Base-by-base conservation (phyloP, 352 stramenopile genomes). In the Peronospora belbahrii region DNA sequence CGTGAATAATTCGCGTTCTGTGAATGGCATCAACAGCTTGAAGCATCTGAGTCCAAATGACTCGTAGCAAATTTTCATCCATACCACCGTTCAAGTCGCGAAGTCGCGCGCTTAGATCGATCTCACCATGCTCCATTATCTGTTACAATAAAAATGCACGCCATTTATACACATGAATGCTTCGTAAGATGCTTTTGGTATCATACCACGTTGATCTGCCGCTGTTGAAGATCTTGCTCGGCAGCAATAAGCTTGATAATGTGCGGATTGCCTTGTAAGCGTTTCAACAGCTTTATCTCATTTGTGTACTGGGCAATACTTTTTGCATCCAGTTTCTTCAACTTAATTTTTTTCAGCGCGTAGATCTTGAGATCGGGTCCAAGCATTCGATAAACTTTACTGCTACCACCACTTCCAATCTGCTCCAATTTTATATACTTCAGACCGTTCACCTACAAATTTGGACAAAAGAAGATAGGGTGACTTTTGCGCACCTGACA, bases 1-100 rank as follows among this genome's bases (percentile, higher is more conserved):
- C 75, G 31, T 90, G 79, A 57, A 99, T 97, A 48, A 99, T 98
- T 39, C 94, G 70, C 47, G 95, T 77, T 52, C 94, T 78, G 57
- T 99, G 96, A 53, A 99, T 98, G 15, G 88, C 95, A 46, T 98
- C 78, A 1, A 99, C 96, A 14, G 95, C 95, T 65, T 95, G 85
- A 7, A 99, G 80, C 96, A 99, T 99, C 73, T 99, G 96, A 59
- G 97, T 95, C 95, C 95, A 99, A 28, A 95, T 95, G 1, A 98
- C 75, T n/a, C 95, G 78, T 30, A 99, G 69, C 48, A 98, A 98
- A 59, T 98, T 98, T 56, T 97, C 95, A 56, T 98, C 94, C 34
- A 98, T 70, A 9, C 59, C 69, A 15, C 79, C 70, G 38, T 86
- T 79, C 25, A 89, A 48, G 53, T 94, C 66, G 11, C 78, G 58